Evolutionary conservation across 2,329 filamentous ascomycete species (phyloP), one percentile per base, ranked within the genome.

Genomic region (Exophiala alcalophila): DNA sequence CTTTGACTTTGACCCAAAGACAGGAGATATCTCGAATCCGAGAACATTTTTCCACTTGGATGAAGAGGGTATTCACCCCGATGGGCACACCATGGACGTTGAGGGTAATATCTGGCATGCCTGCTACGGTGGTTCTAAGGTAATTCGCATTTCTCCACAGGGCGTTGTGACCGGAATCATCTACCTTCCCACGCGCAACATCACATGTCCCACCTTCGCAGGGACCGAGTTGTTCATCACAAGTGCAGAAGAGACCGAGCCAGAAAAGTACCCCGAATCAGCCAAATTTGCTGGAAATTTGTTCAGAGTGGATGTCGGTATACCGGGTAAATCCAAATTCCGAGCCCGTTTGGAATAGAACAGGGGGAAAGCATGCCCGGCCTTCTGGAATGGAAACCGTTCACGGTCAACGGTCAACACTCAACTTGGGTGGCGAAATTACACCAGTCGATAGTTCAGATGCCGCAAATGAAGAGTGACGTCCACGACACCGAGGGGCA

Each of bases 101-200:
- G 80, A 94, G 40, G 89, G 88, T n/a, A 83, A 84, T 67, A 74
- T 95, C 58, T 96, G 91, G 90, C 82, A 85, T 49, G 86, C 87
- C 5, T 73, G 92, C n/a, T 92, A 87, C 60, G 88, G 88, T 40
- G 85, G 84, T 50, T 72, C 77, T 46, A 77, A 80, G 47, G 86
- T 95, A 16, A 68, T 94, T 53, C 80, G 84, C 61, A 83, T 95
- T 58, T 79, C 76, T 33, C 78, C 81, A 4, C 64, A 75, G 36
- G 88, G 87, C 2, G 69, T 81, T 57, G 66, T 94, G 20, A 71
- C 90, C 4, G 88, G 86, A 5, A 78, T 88, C 67, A 73, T 96
- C 51, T 73, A 70, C 41, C 69, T 94, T 52, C 88, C 89, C 4
- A 94, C 89, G 9, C 74, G 75, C 49, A 85, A 87, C 64, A 78